Evolutionary conservation across 2,329 filamentous ascomycete species (phyloP).

Genomic region (Mollisia scopiformis): DNA sequence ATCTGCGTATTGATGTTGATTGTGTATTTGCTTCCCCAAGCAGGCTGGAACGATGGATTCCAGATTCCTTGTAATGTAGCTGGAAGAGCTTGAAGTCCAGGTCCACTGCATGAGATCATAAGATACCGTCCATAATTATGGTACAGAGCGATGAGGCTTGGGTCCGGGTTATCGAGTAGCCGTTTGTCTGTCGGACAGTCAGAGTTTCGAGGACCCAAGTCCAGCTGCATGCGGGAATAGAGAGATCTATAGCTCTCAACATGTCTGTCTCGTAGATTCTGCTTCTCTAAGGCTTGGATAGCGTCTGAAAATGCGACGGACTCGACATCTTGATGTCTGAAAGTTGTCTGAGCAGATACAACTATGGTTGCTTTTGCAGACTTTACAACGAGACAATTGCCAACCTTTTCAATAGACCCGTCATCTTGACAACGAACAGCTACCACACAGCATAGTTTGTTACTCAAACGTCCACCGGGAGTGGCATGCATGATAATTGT

Average conservation of each 20-base stretch:
- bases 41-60: slow-evolving; percentile 45
- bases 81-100: slow-evolving; percentile 38
- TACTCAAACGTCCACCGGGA: slow-evolving; percentile 39
- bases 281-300: slow-evolving; percentile 21
- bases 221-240: slow-evolving; percentile 37
- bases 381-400: slow-evolving; percentile 41
- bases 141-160: slow-evolving; percentile 35
- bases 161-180: slow-evolving; percentile 24
- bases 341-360: slow-evolving; percentile 44
- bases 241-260: slow-evolving; percentile 39
- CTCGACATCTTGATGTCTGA: slow-evolving; percentile 36
- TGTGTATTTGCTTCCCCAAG: slow-evolving; percentile 53
- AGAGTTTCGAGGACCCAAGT: slow-evolving; percentile 29
- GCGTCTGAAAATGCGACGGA: slow-evolving; percentile 31
- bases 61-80: slow-evolving; percentile 49
- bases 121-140: slow-evolving; percentile 44
- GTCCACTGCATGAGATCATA: slow-evolving; percentile 39
- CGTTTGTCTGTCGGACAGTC: slow-evolving; percentile 38
- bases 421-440: slow-evolving; percentile 30
- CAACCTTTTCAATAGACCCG: slow-evolving; percentile 34
- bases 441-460: slow-evolving; percentile 38
- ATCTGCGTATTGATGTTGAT: slow-evolving; percentile 57
- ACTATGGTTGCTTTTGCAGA: slow-evolving; percentile 40
- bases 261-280: slow-evolving; percentile 35
- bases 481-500: slow-evolving; percentile 43